Percentiles rank a stretch among this genome's conserved stretches.
Conservation (phyloP, 1,284 basidiomycete genomes). For the Xerocomus nothofagi region DNA sequence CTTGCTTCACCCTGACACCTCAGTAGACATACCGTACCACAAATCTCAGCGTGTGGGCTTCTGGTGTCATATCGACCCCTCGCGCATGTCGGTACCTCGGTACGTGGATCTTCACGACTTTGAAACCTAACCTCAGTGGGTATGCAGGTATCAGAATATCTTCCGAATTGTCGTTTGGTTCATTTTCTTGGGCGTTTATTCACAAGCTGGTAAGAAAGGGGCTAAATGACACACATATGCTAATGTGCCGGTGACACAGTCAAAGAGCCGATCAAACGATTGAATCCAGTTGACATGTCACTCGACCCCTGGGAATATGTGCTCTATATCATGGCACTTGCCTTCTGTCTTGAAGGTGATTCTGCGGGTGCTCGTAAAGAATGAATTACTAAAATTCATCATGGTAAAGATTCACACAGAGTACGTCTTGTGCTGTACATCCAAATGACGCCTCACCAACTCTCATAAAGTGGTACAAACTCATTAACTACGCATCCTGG, state of each 20-base stretch:
- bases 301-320: constrained; percentile 78
- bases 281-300: constrained; percentile 47
- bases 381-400: constrained; percentile 4
- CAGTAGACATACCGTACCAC: constrained; percentile 59
- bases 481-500: constrained; percentile 66
- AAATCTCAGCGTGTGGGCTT: constrained; percentile 55
- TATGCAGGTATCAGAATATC: constrained; percentile 68
- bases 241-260: constrained; percentile 43
- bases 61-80: constrained; percentile 72
- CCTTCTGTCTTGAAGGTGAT: constrained; percentile 78
- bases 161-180: constrained; percentile 81
- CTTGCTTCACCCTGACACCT: constrained; percentile 11
- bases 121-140: constrained; percentile 1
- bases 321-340: constrained; percentile 74
- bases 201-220: constrained; percentile 64
- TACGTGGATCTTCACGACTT: constrained; percentile 33
- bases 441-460: background rate
- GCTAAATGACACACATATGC: background rate
- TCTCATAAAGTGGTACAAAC: constrained; percentile 57
- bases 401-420: constrained; percentile 59
- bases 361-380: background rate
- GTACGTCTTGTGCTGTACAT: constrained; percentile 38
- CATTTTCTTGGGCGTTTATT: constrained; percentile 83
- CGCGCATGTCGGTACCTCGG: constrained; percentile 85
- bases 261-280: constrained; percentile 66